phyloP scores from a whole-genome alignment of 2,329 filamentous ascomycete species.

The Aspergillus ochraceoroseus region DNA sequence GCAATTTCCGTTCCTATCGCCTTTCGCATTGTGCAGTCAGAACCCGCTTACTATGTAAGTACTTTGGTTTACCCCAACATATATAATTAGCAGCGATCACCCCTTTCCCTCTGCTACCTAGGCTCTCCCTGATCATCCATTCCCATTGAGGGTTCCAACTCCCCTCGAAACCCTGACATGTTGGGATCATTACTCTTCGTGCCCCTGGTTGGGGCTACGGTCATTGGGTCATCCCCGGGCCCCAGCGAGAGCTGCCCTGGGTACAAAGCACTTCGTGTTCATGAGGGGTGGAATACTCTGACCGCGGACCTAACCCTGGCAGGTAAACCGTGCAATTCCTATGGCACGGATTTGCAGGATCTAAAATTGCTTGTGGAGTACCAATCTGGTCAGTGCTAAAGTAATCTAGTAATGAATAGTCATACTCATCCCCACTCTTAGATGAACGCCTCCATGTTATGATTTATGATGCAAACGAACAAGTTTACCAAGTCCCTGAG shows the following conservation, averaged over 20 bases:
- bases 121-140: not conserved
- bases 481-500: conserved; percentile 70
- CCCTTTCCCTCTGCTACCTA: not conserved
- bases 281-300: conserved; percentile 45
- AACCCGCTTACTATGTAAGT: too few relatives aligned
- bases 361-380: conserved; percentile 58
- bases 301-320: conserved; percentile 67
- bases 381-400: conserved; percentile 48
- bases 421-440: conserved; percentile 26
- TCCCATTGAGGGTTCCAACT: not conserved
- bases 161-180: conserved; percentile 20
- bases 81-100: conserved; percentile 12
- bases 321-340: conserved; percentile 59
- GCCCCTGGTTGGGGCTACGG: conserved; percentile 29
- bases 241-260: conserved; percentile 32
- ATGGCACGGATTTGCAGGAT: conserved; percentile 54
- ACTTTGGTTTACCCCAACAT: too few relatives aligned
- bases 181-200: conserved; percentile 25
- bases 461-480: conserved; percentile 64
- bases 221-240: conserved; percentile 19
- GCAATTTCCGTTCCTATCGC: conserved; percentile 6
- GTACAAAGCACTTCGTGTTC: conserved; percentile 37
- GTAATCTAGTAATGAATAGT: not conserved
- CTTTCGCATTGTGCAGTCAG: conserved; percentile 3
- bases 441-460: conserved; percentile 67